Conservation (phyloP, 2,329 filamentous ascomycete species). For the Arthrobotrys conoides region DNA sequence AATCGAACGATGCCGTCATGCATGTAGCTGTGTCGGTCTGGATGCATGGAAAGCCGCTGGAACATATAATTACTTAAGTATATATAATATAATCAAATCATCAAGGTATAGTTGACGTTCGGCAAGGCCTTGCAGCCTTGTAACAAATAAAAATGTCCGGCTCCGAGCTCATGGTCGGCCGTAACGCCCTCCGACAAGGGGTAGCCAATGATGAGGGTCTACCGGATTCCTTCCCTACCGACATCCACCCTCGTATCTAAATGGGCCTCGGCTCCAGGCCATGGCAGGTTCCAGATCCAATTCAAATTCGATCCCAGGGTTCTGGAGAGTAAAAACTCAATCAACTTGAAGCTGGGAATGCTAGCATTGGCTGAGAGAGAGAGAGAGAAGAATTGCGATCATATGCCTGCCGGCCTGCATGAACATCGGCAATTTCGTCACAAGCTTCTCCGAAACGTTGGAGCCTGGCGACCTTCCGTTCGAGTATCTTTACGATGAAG, state of each 20-base stretch:
- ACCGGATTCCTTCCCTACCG: constrained; percentile 17
- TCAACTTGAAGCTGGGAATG: not conserved
- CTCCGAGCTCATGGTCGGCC: constrained; percentile 8
- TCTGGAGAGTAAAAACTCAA: not conserved
- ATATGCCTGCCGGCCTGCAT: constrained; percentile 17
- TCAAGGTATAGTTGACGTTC: not conserved
- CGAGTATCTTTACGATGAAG: not conserved
- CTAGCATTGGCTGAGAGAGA: not conserved
- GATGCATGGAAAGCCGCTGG: not conserved
- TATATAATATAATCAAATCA: not conserved
- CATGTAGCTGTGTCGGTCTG: not conserved
- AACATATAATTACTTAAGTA: too few species aligned
- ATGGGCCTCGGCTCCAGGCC: constrained; percentile 35
- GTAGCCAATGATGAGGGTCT: constrained; percentile 12
- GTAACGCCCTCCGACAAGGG: constrained; percentile 7
- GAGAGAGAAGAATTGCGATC: constrained; percentile 22
- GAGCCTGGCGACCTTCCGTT: constrained; percentile 33
- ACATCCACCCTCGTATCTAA: not conserved
- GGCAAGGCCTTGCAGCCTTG: constrained; percentile 5
- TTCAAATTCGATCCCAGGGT: not conserved
- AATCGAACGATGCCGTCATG: too few species aligned
- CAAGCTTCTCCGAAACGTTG: not conserved
- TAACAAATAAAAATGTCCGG: not conserved
- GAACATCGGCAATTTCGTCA: constrained; percentile 27
- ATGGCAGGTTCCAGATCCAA: constrained; percentile 2